Percentiles rank a stretch among this genome's conserved stretches.
These are phyloP conservation scores for Cyclocybe cylindracea DNA, from an alignment of 768 basidiomycete genomes.

Conservation along the genomic window DNA sequence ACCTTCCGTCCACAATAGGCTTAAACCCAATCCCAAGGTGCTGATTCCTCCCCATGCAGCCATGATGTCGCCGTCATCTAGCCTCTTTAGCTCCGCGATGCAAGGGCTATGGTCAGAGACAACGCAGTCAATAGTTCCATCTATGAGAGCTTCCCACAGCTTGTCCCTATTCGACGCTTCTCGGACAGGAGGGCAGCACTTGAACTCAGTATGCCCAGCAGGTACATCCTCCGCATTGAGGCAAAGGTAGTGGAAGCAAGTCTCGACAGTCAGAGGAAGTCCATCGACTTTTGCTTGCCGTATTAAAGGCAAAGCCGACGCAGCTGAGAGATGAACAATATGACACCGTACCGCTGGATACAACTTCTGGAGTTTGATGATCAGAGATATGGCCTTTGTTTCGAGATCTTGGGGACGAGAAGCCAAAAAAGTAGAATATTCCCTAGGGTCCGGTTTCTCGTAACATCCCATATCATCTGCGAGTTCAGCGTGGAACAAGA, in stretches of 20 bases:
- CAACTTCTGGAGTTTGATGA: slow-evolving; percentile 60
- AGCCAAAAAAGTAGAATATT: slow-evolving; percentile 80
- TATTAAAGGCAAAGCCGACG: slow-evolving; percentile 77
- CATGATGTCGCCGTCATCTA: slow-evolving; percentile 82
- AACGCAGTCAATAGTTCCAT: slow-evolving; percentile 87
- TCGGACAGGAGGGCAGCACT: slow-evolving; percentile 95
- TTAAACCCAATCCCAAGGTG: slow-evolving; percentile 86
- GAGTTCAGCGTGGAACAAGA: slow-evolving; percentile 94
- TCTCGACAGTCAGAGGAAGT: slow-evolving; percentile 86
- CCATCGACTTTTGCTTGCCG: slow-evolving; percentile 65
- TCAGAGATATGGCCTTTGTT: slow-evolving; percentile 75
- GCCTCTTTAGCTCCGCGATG: slow-evolving; percentile 74
- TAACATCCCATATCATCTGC: slow-evolving; percentile 28
- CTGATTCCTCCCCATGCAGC: slow-evolving; percentile 94
- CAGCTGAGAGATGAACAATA: slow-evolving; percentile 93
- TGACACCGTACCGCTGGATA: slow-evolving; percentile 80
- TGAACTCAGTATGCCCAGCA: slow-evolving; percentile 79
- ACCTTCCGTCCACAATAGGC: slow-evolving; percentile 88
- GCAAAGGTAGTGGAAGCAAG: slow-evolving; percentile 95
- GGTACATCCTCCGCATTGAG: slow-evolving; percentile 76
- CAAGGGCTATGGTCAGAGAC: slow-evolving; percentile 98
- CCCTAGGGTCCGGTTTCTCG: slow-evolving; percentile 37
- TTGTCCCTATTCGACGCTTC: slow-evolving; percentile 66
- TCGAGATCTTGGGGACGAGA: slow-evolving; percentile 87
- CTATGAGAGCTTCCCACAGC: slow-evolving; percentile 80